Evolutionary conservation across 2,329 filamentous ascomycete genomes (phyloP), one percentile per base, ranked within the genome.

Genomic region (Mycosphaerella sp.): DNA sequence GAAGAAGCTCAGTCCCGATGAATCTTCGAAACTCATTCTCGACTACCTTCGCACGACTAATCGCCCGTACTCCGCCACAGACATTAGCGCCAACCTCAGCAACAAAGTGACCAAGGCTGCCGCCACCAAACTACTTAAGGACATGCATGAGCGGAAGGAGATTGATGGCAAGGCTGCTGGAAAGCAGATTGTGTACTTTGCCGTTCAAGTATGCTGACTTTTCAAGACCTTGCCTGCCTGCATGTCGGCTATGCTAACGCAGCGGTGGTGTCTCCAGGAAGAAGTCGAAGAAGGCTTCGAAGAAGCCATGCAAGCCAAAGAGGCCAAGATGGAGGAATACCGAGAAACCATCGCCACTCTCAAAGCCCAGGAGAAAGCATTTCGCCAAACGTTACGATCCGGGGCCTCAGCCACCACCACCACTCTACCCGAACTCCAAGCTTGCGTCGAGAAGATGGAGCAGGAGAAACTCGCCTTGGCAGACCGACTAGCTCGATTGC

Each of bases 111-210:
- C 66, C 48, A 69, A 69, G 41, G 80, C 80, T 10, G 74, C 80
- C 42, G 76, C 82, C 23, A 76, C 76, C 29, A 86, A 85, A 67
- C 65, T 80, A 32, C 70, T 86, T 34, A 83, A 82, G 62, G 82
- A 85, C 55, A 71, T 86, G 66, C 78, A 82, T 56, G 80, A 84
- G 60, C 75, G 74, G 41, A 78, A 78, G 9, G 70, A 80, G 60
- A 80, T 86, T 41, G 80, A 80, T 62, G 80, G 78, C 47, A 78
- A 78, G 47, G 70, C 73, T 39, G 74, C 80, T 39, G 81, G 81
- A 17, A 84, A 84, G 68, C 81, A 84, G 62, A 72, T 76, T 39
- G 80, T 84, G 55, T 84, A 84, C 65, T 81, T 84, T 66, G 73
- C 76, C 36, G 59, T 74, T 6, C 75, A 77, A 66, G 75, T 76